A percentile compares a stretch with the other conserved stretches of the same genome.
Conservation (phyloP, 208 protist genomes). For the Spongospora subterranea region DNA sequence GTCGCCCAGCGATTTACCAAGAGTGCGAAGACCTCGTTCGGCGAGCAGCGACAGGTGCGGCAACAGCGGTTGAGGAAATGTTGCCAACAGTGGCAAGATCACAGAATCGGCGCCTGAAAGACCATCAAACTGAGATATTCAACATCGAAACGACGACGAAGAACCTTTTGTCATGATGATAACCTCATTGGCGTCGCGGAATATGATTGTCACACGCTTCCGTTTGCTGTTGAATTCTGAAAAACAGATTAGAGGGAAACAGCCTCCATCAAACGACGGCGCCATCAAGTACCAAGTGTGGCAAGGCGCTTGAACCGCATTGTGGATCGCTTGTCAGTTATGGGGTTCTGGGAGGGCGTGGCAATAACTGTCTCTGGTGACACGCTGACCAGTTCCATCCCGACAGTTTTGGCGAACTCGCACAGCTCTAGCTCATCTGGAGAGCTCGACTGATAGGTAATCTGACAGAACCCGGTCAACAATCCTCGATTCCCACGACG, state of each 20-base stretch:
- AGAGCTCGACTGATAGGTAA: constrained; percentile 19
- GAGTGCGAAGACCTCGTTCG: constrained; percentile 25
- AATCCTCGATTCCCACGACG: neutral
- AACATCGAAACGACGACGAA: neutral
- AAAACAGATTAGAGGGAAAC: no score
- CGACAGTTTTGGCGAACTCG: neutral
- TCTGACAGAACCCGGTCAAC: neutral
- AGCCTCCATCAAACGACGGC: neutral
- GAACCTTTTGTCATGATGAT: constrained; percentile 21
- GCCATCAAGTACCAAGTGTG: neutral
- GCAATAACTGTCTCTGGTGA: neutral
- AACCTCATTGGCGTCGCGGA: neutral
- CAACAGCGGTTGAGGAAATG: neutral
- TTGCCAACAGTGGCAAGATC: neutral
- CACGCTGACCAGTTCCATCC: neutral
- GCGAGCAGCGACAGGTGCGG: neutral
- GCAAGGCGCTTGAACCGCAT: neutral
- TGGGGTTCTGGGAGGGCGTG: neutral
- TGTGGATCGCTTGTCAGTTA: neutral
- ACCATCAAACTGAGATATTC: neutral
- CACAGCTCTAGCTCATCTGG: constrained; percentile 46
- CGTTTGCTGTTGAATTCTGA: constrained; percentile 55
- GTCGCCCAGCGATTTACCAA: neutral
- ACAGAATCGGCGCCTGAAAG: constrained; percentile 29
- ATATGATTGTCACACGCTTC: constrained; percentile 4